These are phyloP conservation scores for Fusarium denticulatum DNA, from an alignment of 2,329 filamentous ascomycete genomes.

Conservation along the genomic window DNA sequence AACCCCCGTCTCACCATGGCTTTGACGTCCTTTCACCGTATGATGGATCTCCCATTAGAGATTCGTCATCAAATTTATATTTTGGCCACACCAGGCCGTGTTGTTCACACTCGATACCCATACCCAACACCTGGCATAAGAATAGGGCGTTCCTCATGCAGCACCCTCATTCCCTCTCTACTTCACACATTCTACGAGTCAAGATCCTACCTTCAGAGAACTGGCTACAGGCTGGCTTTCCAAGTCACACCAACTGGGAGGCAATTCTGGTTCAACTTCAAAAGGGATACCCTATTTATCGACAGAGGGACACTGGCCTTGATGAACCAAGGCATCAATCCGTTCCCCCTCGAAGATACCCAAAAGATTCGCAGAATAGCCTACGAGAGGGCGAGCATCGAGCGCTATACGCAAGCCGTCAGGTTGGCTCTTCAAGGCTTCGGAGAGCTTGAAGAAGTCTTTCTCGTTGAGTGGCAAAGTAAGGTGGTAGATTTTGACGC, in stretches of 20 bases:
- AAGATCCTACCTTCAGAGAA: background rate
- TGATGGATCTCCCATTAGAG: background rate
- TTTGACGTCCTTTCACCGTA: background rate
- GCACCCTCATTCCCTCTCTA: background rate
- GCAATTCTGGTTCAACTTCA: background rate
- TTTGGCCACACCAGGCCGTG: background rate
- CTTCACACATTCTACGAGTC: background rate
- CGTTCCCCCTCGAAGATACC: background rate
- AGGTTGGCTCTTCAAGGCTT: background rate
- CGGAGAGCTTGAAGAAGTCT: background rate
- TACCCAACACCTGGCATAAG: too few relatives aligned
- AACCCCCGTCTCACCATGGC: background rate
- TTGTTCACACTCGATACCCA: background rate
- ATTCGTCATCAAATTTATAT: background rate
- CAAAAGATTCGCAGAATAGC: background rate
- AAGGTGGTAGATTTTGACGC: accelerated
- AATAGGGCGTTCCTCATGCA: background rate
- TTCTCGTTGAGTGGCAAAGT: background rate
- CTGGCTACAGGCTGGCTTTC: background rate
- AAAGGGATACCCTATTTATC: background rate
- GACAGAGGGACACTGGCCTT: background rate
- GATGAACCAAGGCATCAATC: background rate
- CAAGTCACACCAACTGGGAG: background rate
- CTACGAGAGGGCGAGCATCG: background rate
- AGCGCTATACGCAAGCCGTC: accelerated